These are phyloP conservation scores for Angophora floribunda DNA, from an alignment of 345 rosid genomes.

Conservation along the genomic window DNA sequence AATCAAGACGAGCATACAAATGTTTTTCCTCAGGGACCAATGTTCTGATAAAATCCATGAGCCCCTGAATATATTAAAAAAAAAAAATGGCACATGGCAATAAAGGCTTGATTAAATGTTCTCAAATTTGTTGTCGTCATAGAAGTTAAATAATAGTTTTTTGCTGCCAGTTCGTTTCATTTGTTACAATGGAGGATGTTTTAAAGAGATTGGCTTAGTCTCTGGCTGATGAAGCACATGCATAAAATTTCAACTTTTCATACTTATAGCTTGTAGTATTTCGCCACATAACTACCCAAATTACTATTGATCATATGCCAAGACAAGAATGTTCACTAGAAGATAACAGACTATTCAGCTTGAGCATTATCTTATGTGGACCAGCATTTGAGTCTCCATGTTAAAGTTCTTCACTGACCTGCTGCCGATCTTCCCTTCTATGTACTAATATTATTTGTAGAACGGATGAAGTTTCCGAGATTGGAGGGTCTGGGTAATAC, in stretches of 20 bases:
- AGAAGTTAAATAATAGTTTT: background rate
- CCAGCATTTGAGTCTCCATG: background rate
- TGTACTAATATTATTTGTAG: background rate
- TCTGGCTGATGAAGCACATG: background rate
- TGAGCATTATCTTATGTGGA: background rate
- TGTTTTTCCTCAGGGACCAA: background rate
- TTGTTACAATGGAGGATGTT: background rate
- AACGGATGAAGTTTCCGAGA: background rate
- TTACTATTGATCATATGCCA: background rate
- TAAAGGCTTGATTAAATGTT: background rate
- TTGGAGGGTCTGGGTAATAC: background rate
- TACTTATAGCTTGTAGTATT: background rate
- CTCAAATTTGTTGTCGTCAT: background rate
- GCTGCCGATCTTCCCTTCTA: background rate
- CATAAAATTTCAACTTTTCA: background rate
- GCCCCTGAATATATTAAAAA: background rate
- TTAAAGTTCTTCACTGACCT: background rate
- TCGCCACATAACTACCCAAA: background rate
- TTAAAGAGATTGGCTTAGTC: background rate
- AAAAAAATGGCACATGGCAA: background rate
- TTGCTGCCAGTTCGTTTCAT: background rate
- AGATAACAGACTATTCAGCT: background rate
- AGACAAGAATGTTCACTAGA: background rate
- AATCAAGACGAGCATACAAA: background rate
- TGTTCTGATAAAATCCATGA: background rate